Base-by-base conservation (phyloP, 768 basidiomycete genomes). In the Xerocomellus chrysenteron region DNA sequence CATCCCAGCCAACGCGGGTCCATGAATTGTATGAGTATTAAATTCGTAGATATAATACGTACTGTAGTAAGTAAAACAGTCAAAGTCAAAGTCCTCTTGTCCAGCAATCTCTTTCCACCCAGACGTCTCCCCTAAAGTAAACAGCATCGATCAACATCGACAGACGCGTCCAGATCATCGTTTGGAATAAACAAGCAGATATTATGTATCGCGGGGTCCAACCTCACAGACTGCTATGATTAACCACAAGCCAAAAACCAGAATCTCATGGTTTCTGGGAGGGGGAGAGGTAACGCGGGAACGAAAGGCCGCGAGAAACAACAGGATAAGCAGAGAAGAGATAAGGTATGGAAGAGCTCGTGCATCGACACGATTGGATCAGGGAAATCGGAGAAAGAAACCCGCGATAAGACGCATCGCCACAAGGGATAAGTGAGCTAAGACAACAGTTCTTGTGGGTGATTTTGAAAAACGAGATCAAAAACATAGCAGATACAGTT, bases 401-500 rank as follows among this genome's bases (percentile, higher is more conserved):
- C 33, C 5, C 21, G 47, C 51, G 37, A 56, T 52, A 52, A 41
- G 52, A 48, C 40, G 41, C 43, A 50, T 56, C 52, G 57, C 50
- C 50, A 52, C 42, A 56, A 52, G 13, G 24, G 30, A 40, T 30
- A 40, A 56, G 40, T 16, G n/a, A 47, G 35, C 28, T 42, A 11
- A 49, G 49, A 59, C 54, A 50, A 55, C 35, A 30, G 45, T 67
- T 30, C 58, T 52, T 37, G 42, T 10, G 19, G 26, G n/a, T 12
- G 21, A 41, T 30, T 46, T 56, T 56, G n/a, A 41, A 19, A 43
- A 45, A 21, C 46, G 47, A 45, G 40, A 60, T 58, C 39, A 42
- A 56, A 50, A 42, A 47, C 58, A 58, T 26, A 65, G 52, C 55
- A 55, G 45, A 48, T 54, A 50, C 62, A 65, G 26, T 39, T 56